These are phyloP conservation scores for Neonectria coccinea DNA, from an alignment of 2,329 filamentous ascomycete species.

Conservation along the genomic window DNA sequence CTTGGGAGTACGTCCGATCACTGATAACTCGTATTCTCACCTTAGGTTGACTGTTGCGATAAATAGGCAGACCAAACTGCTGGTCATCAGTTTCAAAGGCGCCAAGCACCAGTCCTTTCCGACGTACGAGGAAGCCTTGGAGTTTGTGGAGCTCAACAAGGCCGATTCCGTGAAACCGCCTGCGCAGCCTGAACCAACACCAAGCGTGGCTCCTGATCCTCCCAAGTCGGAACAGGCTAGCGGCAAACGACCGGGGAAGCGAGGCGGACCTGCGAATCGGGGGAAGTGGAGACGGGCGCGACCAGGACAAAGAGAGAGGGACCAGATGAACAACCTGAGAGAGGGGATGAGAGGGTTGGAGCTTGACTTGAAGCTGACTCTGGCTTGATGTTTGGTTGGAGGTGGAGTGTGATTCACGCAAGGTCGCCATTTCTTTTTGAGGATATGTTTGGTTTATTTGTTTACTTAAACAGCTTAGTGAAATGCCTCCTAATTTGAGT, in stretches of 20 bases:
- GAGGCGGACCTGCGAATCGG: neutral
- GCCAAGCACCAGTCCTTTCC: slow-evolving; percentile 12
- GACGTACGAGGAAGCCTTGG: neutral
- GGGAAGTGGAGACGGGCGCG: neutral
- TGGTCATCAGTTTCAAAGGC: slow-evolving; percentile 6
- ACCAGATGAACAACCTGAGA: neutral
- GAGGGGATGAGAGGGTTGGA: neutral
- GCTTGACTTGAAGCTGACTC: neutral
- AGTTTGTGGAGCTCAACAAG: neutral
- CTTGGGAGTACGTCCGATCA: slow-evolving; percentile 14
- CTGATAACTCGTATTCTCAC: too few relatives aligned
- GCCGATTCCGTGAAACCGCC: neutral
- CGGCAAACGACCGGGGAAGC: neutral
- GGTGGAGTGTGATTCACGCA: too few relatives aligned
- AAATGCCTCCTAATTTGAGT: too few relatives aligned
- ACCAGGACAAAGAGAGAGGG: too few relatives aligned
- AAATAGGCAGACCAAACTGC: neutral
- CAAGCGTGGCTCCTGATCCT: neutral
- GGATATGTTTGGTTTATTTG: too few relatives aligned
- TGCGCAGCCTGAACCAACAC: too few relatives aligned
- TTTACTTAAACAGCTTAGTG: too few relatives aligned
- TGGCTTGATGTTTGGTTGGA: neutral
- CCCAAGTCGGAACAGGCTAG: neutral
- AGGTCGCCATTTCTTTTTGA: too few relatives aligned
- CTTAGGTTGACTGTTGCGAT: neutral